phyloP scores from a whole-genome alignment of 176 grass and related monocot genomes.

The Phoenix dactylifera region DNA sequence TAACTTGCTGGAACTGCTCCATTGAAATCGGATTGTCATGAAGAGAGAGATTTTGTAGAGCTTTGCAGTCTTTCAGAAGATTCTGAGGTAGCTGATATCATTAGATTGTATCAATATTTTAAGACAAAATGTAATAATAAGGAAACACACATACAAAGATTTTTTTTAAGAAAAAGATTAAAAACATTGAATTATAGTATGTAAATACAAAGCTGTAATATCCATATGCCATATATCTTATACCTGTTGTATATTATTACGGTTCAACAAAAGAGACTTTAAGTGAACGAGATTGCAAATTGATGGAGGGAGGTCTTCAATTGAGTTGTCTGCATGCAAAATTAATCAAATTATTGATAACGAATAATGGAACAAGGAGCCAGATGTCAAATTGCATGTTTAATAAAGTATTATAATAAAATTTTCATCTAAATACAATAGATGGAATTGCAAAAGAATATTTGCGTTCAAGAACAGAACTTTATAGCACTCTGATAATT shows the following conservation, averaged over 20 bases:
- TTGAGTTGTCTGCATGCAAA: conserved; percentile 50
- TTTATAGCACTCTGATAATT: too few species aligned
- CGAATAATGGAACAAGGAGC: too few species aligned
- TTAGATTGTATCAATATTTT: conserved; percentile 1
- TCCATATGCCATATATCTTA: too few species aligned
- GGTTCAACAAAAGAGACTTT: conserved; percentile 69
- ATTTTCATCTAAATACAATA: too few species aligned
- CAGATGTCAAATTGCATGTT: too few species aligned
- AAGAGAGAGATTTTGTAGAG: conserved; percentile 76
- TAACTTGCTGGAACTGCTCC: conserved; percentile 75
- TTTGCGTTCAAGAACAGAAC: too few species aligned
- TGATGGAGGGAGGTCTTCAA: conserved; percentile 61
- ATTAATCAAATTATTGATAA: not conserved
- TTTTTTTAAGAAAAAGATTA: too few species aligned
- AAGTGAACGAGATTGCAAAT: conserved; percentile 67
- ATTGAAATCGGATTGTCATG: conserved; percentile 78
- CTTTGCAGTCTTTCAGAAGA: conserved; percentile 70
- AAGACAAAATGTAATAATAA: not conserved
- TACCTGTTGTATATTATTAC: conserved; percentile 79
- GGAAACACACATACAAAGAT: too few species aligned
- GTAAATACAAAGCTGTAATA: too few species aligned
- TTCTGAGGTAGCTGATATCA: conserved; percentile 62
- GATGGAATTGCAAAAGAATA: too few species aligned
- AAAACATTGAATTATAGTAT: too few species aligned
- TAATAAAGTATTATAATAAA: too few species aligned